These are phyloP conservation scores for Lodderomyces margitis DNA, from an alignment of 1,139 yeast genomes.

Conservation along the genomic window DNA sequence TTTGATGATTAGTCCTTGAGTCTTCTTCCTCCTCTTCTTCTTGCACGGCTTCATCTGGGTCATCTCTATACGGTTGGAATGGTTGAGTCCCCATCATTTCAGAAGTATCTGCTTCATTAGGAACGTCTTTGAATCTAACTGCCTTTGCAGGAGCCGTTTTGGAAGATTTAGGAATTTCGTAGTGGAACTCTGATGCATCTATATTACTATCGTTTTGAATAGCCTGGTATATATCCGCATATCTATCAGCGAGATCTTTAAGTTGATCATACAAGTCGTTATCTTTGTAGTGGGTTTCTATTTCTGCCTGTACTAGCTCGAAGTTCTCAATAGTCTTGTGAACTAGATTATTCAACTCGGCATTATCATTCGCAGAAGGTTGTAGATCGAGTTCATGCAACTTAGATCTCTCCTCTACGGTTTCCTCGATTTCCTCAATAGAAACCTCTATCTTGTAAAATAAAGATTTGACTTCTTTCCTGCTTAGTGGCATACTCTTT, in stretches of 20 bases:
- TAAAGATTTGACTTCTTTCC: constrained; percentile 17
- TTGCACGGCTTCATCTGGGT: constrained; percentile 19
- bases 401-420: constrained; percentile 51
- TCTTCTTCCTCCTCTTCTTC: constrained; percentile 7
- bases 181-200: constrained; percentile 38
- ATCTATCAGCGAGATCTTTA: constrained; percentile 20
- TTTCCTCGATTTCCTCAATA: constrained; percentile 38
- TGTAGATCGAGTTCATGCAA: constrained; percentile 43
- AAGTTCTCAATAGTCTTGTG: constrained; percentile 32
- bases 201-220: constrained; percentile 30
- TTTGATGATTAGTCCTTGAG: constrained; percentile 31
- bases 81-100: constrained; percentile 23
- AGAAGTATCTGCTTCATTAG: constrained; percentile 22
- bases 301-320: constrained; percentile 34
- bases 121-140: constrained; percentile 53
- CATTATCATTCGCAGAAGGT: constrained; percentile 54
- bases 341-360: constrained; percentile 47
- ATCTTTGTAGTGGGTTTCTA: constrained; percentile 5
- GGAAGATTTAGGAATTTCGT: constrained; percentile 14
- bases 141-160: constrained; percentile 29
- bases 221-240: constrained; percentile 20
- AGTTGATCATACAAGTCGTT: constrained; percentile 15
- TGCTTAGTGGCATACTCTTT: neutral
- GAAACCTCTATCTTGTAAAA: constrained; percentile 16
- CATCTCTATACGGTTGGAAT: constrained; percentile 47